Evolutionary conservation across 148 eudicot species (phyloP), one percentile per base, ranked within the genome.

Genomic region (Nepenthes mirabilis): DNA sequence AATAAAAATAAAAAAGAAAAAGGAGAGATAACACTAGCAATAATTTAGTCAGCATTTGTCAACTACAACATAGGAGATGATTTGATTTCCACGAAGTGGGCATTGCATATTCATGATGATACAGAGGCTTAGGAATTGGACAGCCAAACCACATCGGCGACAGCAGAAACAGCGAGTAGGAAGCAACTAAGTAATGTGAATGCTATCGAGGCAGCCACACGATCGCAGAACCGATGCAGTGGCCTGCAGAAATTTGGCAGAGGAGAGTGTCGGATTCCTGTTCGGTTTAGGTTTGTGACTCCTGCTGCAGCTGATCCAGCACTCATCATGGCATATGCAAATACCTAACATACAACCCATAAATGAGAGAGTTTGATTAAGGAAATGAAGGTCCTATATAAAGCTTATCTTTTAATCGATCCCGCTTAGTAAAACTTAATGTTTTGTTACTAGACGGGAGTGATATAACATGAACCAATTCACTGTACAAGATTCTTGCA

Each of bases 231-330:
- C 37, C 66, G 36, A 53, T 72, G 91, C 65, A 93, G 58, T 1
- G 99, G 89, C 74, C 84, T 84, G 70, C 99, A 93, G 78, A 93
- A 93, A 63, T 93, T 84, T 0, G 99, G 99, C n/a, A 93, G 66
- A 53, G 85, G 69, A 2, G 99, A 77, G 70, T 93, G 99, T 6
- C 65, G 78, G 45, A 93, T 79, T 57, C 99, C 99, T 3, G 91
- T 84, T 35, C 89, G 82, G 71, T 93, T 93, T 59, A 93, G 69
- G 66, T 79, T 86, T 2, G 89, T 79, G 0, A 88, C 95, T 5
- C 96, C 96, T 1, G 99, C 85, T 54, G 99, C 83, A 53, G 99
- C 95, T 11, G 99, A 93, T 66, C 81, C 91, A 5, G 95, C 95
- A 59, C 96, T 89, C 82, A 93, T 86, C 79, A 79, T 59, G 1